A percentile compares a stretch with the other conserved stretches of the same genome.
Conservation (phyloP, 306 rosid species). For the Lupinus albus region DNA sequence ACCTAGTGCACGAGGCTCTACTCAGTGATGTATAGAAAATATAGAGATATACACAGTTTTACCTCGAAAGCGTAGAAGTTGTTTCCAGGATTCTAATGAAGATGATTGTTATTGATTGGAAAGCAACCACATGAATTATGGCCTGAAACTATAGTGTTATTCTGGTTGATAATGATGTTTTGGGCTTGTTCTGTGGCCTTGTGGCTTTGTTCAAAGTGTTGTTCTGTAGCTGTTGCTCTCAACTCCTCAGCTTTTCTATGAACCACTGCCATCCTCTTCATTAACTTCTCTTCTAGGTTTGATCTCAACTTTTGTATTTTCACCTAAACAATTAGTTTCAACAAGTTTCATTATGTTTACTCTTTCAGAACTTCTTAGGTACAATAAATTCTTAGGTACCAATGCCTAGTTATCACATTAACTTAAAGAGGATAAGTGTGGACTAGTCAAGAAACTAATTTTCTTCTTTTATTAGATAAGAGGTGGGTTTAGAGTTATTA, state of each 20-base stretch:
- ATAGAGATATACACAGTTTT: no score
- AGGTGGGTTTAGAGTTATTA: no score
- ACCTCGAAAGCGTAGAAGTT: no score
- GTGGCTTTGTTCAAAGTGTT: constrained; percentile 70
- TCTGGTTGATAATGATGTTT: constrained; percentile 54
- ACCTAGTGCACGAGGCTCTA: no score
- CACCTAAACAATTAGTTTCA: constrained; percentile 53
- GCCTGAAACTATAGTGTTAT: constrained; percentile 50
- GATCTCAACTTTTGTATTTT: constrained; percentile 92
- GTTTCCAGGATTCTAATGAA: no score
- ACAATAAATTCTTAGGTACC: no score
- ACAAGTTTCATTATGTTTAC: not conserved
- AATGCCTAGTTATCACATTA: no score
- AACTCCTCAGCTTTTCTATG: constrained; percentile 89
- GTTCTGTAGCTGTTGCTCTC: constrained; percentile 72
- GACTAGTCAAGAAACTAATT: no score
- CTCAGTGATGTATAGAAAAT: no score
- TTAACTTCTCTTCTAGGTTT: constrained; percentile 86
- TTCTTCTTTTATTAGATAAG: no score
- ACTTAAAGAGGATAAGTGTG: no score
- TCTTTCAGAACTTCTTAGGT: no score
- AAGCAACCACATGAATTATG: constrained; percentile 85
- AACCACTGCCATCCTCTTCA: constrained; percentile 83
- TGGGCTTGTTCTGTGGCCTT: constrained; percentile 64
- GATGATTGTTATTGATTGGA: constrained; percentile 63